Evolutionary conservation across 306 rosid species (phyloP).

Genomic region (Prunus mume): DNA sequence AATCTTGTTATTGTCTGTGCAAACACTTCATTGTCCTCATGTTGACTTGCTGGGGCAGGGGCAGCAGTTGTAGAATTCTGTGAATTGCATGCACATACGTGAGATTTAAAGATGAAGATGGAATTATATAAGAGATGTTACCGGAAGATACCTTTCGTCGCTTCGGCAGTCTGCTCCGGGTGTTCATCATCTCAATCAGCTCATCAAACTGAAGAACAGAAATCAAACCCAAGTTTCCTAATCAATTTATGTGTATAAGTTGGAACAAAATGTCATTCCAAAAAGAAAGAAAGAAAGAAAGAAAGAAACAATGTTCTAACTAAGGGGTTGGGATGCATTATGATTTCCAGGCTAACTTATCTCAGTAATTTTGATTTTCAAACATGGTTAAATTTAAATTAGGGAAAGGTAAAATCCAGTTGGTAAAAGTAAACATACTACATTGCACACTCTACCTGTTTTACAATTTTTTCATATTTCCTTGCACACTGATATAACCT

Average conservation of each 20-base stretch:
- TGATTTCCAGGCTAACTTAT: neutral
- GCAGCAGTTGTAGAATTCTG: slow-evolving; percentile 14
- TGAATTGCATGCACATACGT: neutral
- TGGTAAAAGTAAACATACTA: neutral
- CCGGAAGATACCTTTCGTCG: slow-evolving; percentile 13
- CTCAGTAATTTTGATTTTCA: neutral
- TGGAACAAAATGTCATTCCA: neutral
- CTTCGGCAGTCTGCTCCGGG: slow-evolving; percentile 17
- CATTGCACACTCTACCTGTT: slow-evolving; percentile 25
- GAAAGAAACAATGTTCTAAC: neutral
- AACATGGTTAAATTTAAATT: neutral
- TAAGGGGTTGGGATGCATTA: too few relatives aligned
- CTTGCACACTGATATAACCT: slow-evolving; percentile 31
- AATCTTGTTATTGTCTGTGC: slow-evolving; percentile 40
- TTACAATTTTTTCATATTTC: slow-evolving; percentile 29
- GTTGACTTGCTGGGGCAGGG: slow-evolving; percentile 13
- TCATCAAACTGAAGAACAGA: slow-evolving; percentile 36
- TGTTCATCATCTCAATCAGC: slow-evolving; percentile 31
- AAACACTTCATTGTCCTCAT: slow-evolving; percentile 26
- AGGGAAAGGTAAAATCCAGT: neutral
- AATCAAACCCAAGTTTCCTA: neutral
- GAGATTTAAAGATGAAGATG: neutral
- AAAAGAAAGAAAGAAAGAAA: neutral
- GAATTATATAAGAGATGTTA: slow-evolving; percentile 2
- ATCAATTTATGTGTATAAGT: too few relatives aligned